Conservation (phyloP, 2,329 filamentous ascomycete species). For the Aspergillus neoniger region DNA sequence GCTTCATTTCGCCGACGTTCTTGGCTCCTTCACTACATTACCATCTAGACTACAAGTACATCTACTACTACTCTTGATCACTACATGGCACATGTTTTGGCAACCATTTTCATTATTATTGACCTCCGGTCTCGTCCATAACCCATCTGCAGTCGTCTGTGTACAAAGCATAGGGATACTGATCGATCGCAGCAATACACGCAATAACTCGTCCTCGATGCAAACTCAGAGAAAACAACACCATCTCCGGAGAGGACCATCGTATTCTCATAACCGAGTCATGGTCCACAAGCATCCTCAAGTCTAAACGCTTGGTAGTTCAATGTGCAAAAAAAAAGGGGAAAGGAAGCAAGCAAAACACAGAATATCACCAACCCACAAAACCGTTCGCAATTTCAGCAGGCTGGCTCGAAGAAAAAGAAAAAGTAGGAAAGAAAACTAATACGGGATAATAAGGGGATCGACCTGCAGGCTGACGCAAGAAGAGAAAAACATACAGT, state of each 20-base stretch:
- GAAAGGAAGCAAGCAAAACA: slow-evolving; percentile 16
- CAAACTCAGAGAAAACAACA: slow-evolving; percentile 22
- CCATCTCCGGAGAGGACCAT: slow-evolving; percentile 7
- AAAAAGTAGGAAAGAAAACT: slow-evolving; percentile 20
- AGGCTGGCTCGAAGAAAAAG: slow-evolving; percentile 23
- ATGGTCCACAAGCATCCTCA: slow-evolving; percentile 15
- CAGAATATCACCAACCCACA: slow-evolving; percentile 27
- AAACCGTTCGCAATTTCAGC: slow-evolving; percentile 36
- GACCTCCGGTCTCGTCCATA: slow-evolving; percentile 13
- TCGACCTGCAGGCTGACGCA: slow-evolving; percentile 22
- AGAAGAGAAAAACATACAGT: slow-evolving; percentile 38
- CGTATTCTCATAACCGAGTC: slow-evolving; percentile 12
- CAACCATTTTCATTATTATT: slow-evolving; percentile 20
- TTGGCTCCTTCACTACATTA: not conserved
- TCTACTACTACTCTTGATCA: not conserved
- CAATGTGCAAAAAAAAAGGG: slow-evolving; percentile 15
- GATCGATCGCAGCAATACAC: slow-evolving; percentile 22
- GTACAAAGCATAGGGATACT: slow-evolving; percentile 34
- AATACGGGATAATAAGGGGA: slow-evolving; percentile 19
- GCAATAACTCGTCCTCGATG: slow-evolving; percentile 32
- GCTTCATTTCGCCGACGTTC: slow-evolving; percentile 38
- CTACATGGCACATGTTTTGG: slow-evolving; percentile 5
- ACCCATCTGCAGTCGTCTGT: slow-evolving; percentile 29
- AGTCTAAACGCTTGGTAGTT: slow-evolving; percentile 30
- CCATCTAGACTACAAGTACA: not conserved